Percentiles rank a stretch among this genome's conserved stretches.
These are phyloP conservation scores for Mycena alexandri DNA, from an alignment of 768 basidiomycete genomes.

Conservation along the genomic window DNA sequence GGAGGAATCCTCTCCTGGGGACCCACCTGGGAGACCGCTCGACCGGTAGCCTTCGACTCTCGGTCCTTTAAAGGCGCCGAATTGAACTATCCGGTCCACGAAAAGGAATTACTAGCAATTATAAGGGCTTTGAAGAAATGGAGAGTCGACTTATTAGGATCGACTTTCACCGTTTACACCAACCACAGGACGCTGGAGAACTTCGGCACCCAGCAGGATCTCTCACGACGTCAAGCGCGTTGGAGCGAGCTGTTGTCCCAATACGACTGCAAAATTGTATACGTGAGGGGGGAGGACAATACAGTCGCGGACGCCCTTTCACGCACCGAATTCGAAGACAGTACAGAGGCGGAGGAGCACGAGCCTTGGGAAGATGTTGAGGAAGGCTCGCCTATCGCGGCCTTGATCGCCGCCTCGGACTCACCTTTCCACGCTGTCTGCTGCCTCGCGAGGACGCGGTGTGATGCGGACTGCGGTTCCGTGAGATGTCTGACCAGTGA, in stretches of 20 bases:
- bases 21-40: no score
- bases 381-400: neutral
- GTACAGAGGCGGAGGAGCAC: neutral
- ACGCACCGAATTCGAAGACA: no score
- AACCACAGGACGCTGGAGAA: constrained; percentile 1
- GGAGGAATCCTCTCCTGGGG: no score
- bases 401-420: neutral
- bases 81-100: no score
- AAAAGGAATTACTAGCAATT: no score
- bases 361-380: neutral
- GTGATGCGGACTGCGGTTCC: no score
- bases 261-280: neutral
- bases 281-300: constrained; percentile 3
- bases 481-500: no score
- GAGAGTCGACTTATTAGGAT: neutral
- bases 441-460: neutral
- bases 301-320: no score
- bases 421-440: no score
- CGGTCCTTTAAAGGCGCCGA: no score
- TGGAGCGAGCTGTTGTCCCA: constrained; percentile 2
- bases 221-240: no score
- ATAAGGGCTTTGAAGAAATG: neutral
- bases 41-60: no score
- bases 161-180: neutral
- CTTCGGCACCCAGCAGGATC: neutral